Evolutionary conservation across 352 stramenopile genomes (phyloP).

Genomic region (Elongisporangium anandrum): DNA sequence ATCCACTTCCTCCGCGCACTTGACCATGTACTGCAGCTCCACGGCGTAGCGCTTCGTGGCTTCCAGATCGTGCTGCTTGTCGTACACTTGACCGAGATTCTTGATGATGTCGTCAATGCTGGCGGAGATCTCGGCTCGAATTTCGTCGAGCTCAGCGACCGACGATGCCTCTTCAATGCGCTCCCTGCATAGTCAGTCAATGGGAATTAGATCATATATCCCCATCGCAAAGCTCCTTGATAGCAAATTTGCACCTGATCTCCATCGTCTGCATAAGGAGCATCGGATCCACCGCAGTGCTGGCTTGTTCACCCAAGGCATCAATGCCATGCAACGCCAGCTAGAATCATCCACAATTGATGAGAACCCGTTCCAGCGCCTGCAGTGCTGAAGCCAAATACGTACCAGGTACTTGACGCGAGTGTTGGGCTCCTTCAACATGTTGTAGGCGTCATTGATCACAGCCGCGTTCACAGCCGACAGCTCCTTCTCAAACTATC

Average conservation of each 20-base stretch:
- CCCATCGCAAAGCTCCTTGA: too few relatives aligned
- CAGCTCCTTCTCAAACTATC: conserved; percentile 75
- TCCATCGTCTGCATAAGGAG: conserved; percentile 86
- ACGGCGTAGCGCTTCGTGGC: conserved; percentile 66
- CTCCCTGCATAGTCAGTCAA: conserved; percentile 34
- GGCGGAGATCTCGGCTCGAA: conserved; percentile 56
- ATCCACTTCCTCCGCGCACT: conserved; percentile 80
- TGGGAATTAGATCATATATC: not conserved
- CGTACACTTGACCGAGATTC: conserved; percentile 72
- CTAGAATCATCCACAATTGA: conserved; percentile 20
- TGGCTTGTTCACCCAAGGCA: conserved; percentile 68
- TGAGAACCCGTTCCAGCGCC: too few relatives aligned
- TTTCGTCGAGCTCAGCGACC: conserved; percentile 44
- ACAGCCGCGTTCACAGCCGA: conserved; percentile 74
- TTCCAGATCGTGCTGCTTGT: conserved; percentile 68
- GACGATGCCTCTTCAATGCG: conserved; percentile 56
- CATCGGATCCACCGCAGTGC: conserved; percentile 65
- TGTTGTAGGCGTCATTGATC: conserved; percentile 85
- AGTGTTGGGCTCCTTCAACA: conserved; percentile 83
- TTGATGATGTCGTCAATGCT: conserved; percentile 71
- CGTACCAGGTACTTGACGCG: conserved; percentile 81
- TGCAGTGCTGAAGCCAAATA: too few relatives aligned
- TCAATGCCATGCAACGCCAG: conserved; percentile 79
- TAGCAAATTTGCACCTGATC: too few relatives aligned
- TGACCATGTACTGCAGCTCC: conserved; percentile 86